These are phyloP conservation scores for Rhizoclosmatium sp. DNA, from an alignment of 192 early-diverging fungal genomes.

Conservation along the genomic window DNA sequence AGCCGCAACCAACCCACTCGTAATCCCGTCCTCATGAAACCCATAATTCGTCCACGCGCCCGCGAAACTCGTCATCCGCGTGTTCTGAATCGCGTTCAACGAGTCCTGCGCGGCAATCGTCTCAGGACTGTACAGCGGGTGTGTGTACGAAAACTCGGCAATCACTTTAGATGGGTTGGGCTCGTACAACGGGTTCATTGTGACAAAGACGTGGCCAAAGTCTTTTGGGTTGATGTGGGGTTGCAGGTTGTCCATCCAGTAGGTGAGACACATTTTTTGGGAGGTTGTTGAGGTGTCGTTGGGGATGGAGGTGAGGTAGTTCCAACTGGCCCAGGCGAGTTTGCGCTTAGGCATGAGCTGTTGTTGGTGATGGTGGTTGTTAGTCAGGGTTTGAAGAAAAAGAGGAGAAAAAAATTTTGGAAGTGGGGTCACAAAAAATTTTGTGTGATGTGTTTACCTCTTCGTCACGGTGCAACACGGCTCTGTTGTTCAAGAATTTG, in stretches of 20 bases:
- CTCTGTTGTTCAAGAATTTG: constrained; percentile 57
- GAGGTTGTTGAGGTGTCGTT: constrained; percentile 34
- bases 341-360: constrained; percentile 64
- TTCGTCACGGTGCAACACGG: constrained; percentile 63
- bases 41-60: constrained; percentile 77
- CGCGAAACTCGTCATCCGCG: constrained; percentile 49
- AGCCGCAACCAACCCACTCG: constrained; percentile 65
- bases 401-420: neutral
- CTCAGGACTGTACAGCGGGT: constrained; percentile 56
- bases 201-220: constrained; percentile 64
- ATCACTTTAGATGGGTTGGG: constrained; percentile 52
- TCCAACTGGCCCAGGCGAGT: constrained; percentile 64
- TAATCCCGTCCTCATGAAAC: constrained; percentile 71
- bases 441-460: constrained; percentile 27
- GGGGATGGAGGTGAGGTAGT: constrained; percentile 56
- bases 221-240: constrained; percentile 50
- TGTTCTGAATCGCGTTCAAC: constrained; percentile 60
- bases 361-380: neutral
- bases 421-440: constrained; percentile 14
- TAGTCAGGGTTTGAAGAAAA: neutral
- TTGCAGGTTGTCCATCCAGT: constrained; percentile 73
- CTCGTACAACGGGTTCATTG: constrained; percentile 64
- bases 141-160: constrained; percentile 58
- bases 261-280: constrained; percentile 58
- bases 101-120: constrained; percentile 59